Evolutionary conservation across 1,139 yeast genomes (phyloP).

Genomic region (Scheffersomyces cryptocercus): DNA sequence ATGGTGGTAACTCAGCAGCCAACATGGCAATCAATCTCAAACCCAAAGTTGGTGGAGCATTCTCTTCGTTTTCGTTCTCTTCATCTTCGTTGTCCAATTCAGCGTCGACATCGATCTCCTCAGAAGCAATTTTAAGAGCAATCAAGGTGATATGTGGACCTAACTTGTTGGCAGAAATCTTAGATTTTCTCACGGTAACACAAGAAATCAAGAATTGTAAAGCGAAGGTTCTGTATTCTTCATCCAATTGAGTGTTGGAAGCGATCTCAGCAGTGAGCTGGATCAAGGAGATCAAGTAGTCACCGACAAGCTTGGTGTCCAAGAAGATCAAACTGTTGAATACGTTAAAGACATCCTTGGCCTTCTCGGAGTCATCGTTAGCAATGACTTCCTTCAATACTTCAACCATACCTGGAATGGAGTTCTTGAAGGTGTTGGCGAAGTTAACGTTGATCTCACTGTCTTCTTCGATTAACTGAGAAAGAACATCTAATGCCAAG

Average conservation of each 20-base stretch:
- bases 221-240: constrained; percentile 81
- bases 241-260: constrained; percentile 65
- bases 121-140: constrained; percentile 78
- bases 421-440: constrained; percentile 60
- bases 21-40: constrained; percentile 78
- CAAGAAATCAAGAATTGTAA: constrained; percentile 83
- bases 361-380: constrained; percentile 69
- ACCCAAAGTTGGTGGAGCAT: constrained; percentile 75
- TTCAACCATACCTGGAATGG: constrained; percentile 79
- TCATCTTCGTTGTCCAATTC: constrained; percentile 80
- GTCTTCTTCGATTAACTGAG: constrained; percentile 64
- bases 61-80: constrained; percentile 91
- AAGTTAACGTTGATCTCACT: constrained; percentile 46
- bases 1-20: constrained; percentile 85
- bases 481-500: constrained; percentile 75
- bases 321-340: constrained; percentile 77
- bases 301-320: constrained; percentile 80
- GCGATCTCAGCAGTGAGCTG: constrained; percentile 78
- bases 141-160: constrained; percentile 79
- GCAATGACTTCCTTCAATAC: constrained; percentile 77
- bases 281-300: constrained; percentile 67
- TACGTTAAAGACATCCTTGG: constrained; percentile 79
- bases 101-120: constrained; percentile 71
- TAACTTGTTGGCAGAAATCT: constrained; percentile 58
- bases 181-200: constrained; percentile 67